phyloP scores from a whole-genome alignment of 805 yeast species.

The Ogataea neopini region DNA sequence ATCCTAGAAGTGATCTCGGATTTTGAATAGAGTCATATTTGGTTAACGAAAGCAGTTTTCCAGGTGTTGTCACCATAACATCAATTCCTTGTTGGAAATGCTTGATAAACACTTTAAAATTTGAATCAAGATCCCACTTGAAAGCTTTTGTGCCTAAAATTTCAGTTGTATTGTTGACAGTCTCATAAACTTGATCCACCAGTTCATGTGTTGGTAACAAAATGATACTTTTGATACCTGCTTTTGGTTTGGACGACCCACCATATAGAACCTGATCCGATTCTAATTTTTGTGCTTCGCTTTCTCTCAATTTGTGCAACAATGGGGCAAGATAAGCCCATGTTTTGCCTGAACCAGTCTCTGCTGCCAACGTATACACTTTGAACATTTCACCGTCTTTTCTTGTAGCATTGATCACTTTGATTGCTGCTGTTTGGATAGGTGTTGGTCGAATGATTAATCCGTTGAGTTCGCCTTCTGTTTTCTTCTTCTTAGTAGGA shows the following conservation, averaged over 20 bases:
- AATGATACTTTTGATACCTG: conserved; percentile 68
- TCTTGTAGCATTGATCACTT: conserved; percentile 49
- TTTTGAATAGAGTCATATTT: conserved; percentile 33
- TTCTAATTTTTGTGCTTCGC: conserved; percentile 42
- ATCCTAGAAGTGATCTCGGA: conserved; percentile 40
- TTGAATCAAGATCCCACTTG: conserved; percentile 64
- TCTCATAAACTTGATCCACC: conserved; percentile 71
- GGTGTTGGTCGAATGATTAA: conserved; percentile 63
- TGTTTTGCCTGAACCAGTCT: conserved; percentile 96
- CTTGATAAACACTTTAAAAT: conserved; percentile 53
- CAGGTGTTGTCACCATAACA: conserved; percentile 83
- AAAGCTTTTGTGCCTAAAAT: conserved; percentile 45
- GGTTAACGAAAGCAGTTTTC: conserved; percentile 49
- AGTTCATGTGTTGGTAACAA: conserved; percentile 88
- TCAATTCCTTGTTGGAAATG: conserved; percentile 60
- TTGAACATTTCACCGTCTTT: conserved; percentile 42
- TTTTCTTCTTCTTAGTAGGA: conserved; percentile 31
- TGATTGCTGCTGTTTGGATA: conserved; percentile 76
- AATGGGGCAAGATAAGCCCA: conserved; percentile 86
- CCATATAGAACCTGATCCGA: conserved; percentile 34
- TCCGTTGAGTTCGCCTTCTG: conserved; percentile 37
- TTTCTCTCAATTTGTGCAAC: conserved; percentile 64
- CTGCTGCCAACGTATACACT: conserved; percentile 85
- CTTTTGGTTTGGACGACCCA: conserved; percentile 28
- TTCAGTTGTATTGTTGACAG: conserved; percentile 36